phyloP scores from a whole-genome alignment of 495 filamentous ascomycete species.

The Rusavskia elegans region DNA sequence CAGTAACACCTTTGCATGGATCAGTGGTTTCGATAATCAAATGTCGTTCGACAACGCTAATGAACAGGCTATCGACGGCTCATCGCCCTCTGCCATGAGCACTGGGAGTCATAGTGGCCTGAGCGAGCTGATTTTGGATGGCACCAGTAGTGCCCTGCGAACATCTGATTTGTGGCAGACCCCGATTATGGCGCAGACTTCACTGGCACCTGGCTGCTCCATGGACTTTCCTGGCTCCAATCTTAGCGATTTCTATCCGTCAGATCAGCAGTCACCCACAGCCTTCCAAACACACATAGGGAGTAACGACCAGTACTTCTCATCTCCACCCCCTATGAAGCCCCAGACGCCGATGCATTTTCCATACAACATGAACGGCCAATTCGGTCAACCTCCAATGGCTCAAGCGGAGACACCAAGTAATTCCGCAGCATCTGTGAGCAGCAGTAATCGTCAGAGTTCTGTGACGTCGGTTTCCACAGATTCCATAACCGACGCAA shows the following conservation, averaged over 20 bases:
- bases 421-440: slow-evolving; percentile 40
- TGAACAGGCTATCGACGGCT: slow-evolving; percentile 75
- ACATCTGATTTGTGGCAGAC: slow-evolving; percentile 50
- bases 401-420: slow-evolving; percentile 49
- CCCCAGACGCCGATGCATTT: slow-evolving; percentile 16
- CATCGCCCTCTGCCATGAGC: slow-evolving; percentile 88
- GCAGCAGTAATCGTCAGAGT: slow-evolving; percentile 45
- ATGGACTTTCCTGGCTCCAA: slow-evolving; percentile 38
- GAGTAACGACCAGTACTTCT: slow-evolving; percentile 37
- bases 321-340: slow-evolving; percentile 51
- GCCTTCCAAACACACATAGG: slow-evolving; percentile 32
- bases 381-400: slow-evolving; percentile 31
- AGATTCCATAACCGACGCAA: slow-evolving; percentile 85
- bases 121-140: slow-evolving; percentile 85
- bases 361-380: slow-evolving; percentile 19
- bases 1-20: slow-evolving; percentile 71
- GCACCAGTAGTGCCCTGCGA: slow-evolving; percentile 38
- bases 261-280: slow-evolving; percentile 46
- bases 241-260: slow-evolving; percentile 43
- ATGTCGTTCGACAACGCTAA: slow-evolving; percentile 52
- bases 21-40: slow-evolving; percentile 63
- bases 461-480: slow-evolving; percentile 49
- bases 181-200: slow-evolving; percentile 42
- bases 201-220: slow-evolving; percentile 45
- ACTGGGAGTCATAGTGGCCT: slow-evolving; percentile 82